Evolutionary conservation across 2,329 filamentous ascomycete genomes (phyloP), one percentile per base, ranked within the genome.

Genomic region (Neopestalotiopsis rosae): DNA sequence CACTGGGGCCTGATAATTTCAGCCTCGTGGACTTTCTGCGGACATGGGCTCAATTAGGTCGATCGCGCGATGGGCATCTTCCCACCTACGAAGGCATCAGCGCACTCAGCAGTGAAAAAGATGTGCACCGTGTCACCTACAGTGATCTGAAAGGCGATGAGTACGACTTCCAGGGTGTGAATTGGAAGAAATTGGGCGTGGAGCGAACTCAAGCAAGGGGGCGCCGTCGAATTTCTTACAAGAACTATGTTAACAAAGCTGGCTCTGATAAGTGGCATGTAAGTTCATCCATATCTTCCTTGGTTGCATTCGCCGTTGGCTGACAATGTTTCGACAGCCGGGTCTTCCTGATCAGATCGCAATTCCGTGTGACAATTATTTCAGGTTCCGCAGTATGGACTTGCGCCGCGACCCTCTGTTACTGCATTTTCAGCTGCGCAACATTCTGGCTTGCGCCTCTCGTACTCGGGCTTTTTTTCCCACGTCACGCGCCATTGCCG

Each of bases 401-500:
- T 81, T 91, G 57, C 82, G 84, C 61, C 82, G 81, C 24, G 82
- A 89, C 65, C 81, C 89, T 30, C 81, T 85, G 70, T 78, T 91
- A 20, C 82, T 88, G n/a, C 90, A 92, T 78, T 92, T 91, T 70
- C 90, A 92, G 75, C 81, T 92, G 13, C 87, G 90, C 58, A 90
- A 90, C 73, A 81, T 91, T 17, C 79, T 92, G 24, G 88, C 87
- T 2, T 86, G 86, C 73, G 83, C 87, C 5, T 88, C 87, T 9
- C 82, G 85, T 40, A 86, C 85, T 6, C 85, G 86, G 57, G 82
- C 84, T 9, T 91, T 88, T 74, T 91, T 91, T 73, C 85, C 89
- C 2, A 83, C 84, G 45, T 76, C 77, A 56, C 81, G 81, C 63
- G 82, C 83, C 14, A 81, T 92, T 20, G 81, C 85, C 57, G 81